Conservation (phyloP, 352 stramenopile species). For the Phytopythium vexans region DNA sequence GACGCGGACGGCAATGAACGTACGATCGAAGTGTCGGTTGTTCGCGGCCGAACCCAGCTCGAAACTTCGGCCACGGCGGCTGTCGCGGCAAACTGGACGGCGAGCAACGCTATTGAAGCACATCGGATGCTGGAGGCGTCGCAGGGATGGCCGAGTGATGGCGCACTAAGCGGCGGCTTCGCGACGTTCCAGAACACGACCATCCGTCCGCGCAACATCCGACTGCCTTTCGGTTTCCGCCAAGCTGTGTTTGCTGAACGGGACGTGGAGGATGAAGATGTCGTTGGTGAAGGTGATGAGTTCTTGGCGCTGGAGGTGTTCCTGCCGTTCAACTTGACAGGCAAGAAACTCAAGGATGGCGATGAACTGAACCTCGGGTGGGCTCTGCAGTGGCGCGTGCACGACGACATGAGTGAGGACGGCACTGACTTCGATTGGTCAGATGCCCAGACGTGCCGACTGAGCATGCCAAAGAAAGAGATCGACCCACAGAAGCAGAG, state of each 20-base stretch:
- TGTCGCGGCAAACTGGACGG: constrained; percentile 4
- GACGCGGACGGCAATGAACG: constrained; percentile 34
- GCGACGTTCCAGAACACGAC: constrained; percentile 68
- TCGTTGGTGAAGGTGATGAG: background rate
- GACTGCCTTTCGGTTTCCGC: constrained; percentile 62
- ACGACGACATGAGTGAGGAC: constrained; percentile 37
- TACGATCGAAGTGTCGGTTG: constrained; percentile 50
- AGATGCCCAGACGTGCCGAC: constrained; percentile 41
- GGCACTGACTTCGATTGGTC: constrained; percentile 55
- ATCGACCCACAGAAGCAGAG: constrained; percentile 15
- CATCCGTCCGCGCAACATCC: constrained; percentile 50
- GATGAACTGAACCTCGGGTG: constrained; percentile 54
- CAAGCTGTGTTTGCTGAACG: constrained; percentile 37
- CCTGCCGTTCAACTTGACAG: constrained; percentile 68
- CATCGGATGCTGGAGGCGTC: too few relatives aligned
- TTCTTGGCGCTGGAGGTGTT: constrained; percentile 45
- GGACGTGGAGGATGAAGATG: background rate
- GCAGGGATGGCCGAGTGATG: too few relatives aligned
- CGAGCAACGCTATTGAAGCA: too few relatives aligned
- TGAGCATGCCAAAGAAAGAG: constrained; percentile 42
- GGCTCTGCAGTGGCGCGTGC: constrained; percentile 44
- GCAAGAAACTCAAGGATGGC: constrained; percentile 50
- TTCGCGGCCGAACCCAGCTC: constrained; percentile 48
- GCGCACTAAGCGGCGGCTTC: constrained; percentile 28
- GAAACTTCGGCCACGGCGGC: constrained; percentile 9